phyloP scores from a whole-genome alignment of 2,329 filamentous ascomycete genomes.

The Ophiostoma sp. region DNA sequence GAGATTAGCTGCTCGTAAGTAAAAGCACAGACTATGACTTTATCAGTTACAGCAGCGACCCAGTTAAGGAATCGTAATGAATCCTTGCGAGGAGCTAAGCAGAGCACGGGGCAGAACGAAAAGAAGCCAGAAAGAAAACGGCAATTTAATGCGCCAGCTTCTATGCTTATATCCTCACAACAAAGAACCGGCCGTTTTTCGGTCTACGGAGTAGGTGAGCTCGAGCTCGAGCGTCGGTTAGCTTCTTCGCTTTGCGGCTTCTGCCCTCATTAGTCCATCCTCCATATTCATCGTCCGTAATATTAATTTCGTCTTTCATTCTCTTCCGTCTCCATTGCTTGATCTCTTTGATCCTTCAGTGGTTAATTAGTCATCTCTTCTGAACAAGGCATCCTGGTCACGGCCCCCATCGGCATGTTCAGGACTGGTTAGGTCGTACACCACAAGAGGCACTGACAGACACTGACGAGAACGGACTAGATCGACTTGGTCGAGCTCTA shows the following conservation, averaged over 20 bases:
- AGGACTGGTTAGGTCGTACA: too few species aligned
- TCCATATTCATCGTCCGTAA: too few species aligned
- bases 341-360: neutral
- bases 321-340: neutral
- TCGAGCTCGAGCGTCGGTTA: too few species aligned
- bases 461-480: too few species aligned
- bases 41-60: neutral
- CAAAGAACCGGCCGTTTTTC: neutral
- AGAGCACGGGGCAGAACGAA: neutral
- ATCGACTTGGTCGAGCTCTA: too few species aligned
- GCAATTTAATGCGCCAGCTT: constrained; percentile 11
- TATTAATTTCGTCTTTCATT: neutral
- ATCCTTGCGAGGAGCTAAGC: too few species aligned
- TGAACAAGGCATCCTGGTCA: neutral
- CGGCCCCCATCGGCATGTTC: too few species aligned
- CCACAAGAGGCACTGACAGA: too few species aligned
- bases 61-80: too few species aligned
- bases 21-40: neutral
- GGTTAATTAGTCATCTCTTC: neutral
- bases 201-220: neutral
- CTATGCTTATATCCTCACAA: neutral
- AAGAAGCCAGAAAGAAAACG: constrained; percentile 6
- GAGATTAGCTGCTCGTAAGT: too few species aligned
- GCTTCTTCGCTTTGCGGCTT: too few species aligned
- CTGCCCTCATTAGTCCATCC: too few species aligned